Base-by-base conservation (phyloP, 139 green algal species). In the Haematococcus lacustris region DNA sequence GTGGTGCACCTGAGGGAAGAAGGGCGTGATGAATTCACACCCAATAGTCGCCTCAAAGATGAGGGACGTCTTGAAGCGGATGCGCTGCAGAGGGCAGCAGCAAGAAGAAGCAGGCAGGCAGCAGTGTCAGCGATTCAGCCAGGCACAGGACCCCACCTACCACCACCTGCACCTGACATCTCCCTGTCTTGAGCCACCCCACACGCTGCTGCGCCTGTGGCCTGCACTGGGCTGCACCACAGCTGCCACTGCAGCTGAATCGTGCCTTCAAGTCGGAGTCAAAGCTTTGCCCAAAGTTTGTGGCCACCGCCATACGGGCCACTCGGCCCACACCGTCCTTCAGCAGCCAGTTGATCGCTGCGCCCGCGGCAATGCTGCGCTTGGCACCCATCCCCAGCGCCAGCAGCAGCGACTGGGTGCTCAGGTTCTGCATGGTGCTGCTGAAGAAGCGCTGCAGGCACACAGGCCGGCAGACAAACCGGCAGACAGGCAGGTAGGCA, bases 261-360 rank as follows among this genome's bases (percentile, higher is more conserved):
- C 71, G 23, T 21, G 87, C 83, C 80, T 98, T 98, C 9, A 98
- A 78, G 66, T 98, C 88, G 1, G 87, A 88, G 74, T 98, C 92
- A 73, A 96, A 95, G 9, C 76, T 82, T 33, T 85, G 74, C 21
- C 88, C 91, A 68, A 90, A 94, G 67, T 82, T 79, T 0, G 92
- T 93, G 4, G 90, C 86, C 3, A 97, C 91, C 0, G 80, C 77
- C 66, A 97, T 91, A 65, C 91, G 86, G 25, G 88, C 90, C 2
- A 97, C 74, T 40, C 87, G 82, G 3, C 86, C 88, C n/a, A 96
- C 81, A n/a, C 92, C 92, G 71, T 97, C 92, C 74, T 95, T 95
- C 1, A 94, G 77, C 67, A 93, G 82, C 77, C 89, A 94, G 69
- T 92, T 93, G 70, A 94, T 83, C 50, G 80, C 88, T 35, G 78